Base-by-base conservation (phyloP, 257 asterid genomes). In the Gynochthodes officinalis region DNA sequence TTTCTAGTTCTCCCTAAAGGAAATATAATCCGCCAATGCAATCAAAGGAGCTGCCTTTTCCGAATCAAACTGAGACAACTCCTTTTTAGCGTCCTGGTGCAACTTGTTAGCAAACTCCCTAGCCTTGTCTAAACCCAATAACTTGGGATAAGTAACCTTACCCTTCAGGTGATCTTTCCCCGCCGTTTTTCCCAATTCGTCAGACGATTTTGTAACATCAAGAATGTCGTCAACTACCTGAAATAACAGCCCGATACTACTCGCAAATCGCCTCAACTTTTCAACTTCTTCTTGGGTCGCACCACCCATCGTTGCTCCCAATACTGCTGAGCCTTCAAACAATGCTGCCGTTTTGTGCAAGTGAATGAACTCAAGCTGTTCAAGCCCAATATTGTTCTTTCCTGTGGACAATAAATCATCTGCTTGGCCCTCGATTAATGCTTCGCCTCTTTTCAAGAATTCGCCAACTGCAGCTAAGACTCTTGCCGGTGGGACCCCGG, bases 201-300 rank as follows among this genome's bases (percentile, higher is more conserved):
- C 73, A 2, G 93, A 87, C 1, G 97, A 84, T 28, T 87, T 85
- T 0, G 96, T 90, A 11, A 89, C 93, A 27, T 90, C 96, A 21
- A 90, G 86, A 27, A 90, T 89, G 23, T 90, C 95, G 67, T 90
- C 96, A 18, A 87, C 91, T 33, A 90, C 95, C 67, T 90, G 97
- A 70, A 90, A 89, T 5, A 90, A 75, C 30, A 88, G 54, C 44
- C 97, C 97, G 1, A 90, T 87, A 32, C 87, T 81, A 66, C 87
- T 74, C 0, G 90, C 90, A 12, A 82, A 90, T 2, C 57, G 83
- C 60, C 90, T 76, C 35, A 90, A 12, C 32, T 84, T 89, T 63
- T 83, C 87, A 1, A 90, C 81, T 30, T 87, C 88, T 0, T 75
- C 79, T 0, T 52, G 39, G 14, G 64, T 73, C 6, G 92, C 97